These are phyloP conservation scores for Trichophyton schoenleinii DNA, from an alignment of 2,329 filamentous ascomycete genomes.

Conservation along the genomic window DNA sequence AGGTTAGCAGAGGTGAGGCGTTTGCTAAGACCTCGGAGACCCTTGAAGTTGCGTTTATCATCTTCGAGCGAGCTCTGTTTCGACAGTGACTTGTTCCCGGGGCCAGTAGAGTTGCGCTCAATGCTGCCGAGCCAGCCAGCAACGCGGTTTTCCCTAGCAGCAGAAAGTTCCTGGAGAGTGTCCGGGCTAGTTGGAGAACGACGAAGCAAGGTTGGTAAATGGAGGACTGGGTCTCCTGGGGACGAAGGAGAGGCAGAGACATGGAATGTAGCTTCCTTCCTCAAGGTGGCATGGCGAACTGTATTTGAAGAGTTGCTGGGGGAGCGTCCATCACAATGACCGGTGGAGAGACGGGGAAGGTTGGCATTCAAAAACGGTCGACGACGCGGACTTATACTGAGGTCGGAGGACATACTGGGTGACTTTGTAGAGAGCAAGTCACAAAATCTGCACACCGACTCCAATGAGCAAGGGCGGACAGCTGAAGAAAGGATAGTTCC, in stretches of 20 bases:
- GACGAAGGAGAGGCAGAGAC: slow-evolving; percentile 29
- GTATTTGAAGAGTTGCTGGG: slow-evolving; percentile 15
- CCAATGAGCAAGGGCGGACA: slow-evolving; percentile 6
- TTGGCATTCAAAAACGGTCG: slow-evolving; percentile 24
- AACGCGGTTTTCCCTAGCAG: slow-evolving; percentile 56
- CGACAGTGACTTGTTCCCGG: slow-evolving; percentile 25
- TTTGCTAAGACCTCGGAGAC: slow-evolving; percentile 48
- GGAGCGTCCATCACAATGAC: slow-evolving; percentile 12
- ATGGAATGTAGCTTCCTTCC: slow-evolving; percentile 57
- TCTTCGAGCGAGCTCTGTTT: slow-evolving; percentile 27
- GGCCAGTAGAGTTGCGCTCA: slow-evolving; percentile 47
- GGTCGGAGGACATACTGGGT: slow-evolving; percentile 20
- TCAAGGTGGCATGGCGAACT: slow-evolving; percentile 42
- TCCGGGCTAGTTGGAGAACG: slow-evolving; percentile 50
- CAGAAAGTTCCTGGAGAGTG: slow-evolving; percentile 56
- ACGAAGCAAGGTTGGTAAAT: slow-evolving; percentile 41
- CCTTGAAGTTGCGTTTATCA: slow-evolving; percentile 44
- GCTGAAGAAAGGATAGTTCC: neutral
- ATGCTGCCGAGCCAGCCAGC: slow-evolving; percentile 54
- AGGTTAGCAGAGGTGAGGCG: slow-evolving; percentile 37
- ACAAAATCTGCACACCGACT: slow-evolving; percentile 6
- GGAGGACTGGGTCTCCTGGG: slow-evolving; percentile 31
- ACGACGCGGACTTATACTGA: slow-evolving; percentile 22
- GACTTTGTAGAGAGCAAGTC: slow-evolving; percentile 7
- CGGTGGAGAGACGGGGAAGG: slow-evolving; percentile 20